These are phyloP conservation scores for Phytophthora pini DNA, from an alignment of 352 stramenopile genomes.

Conservation along the genomic window DNA sequence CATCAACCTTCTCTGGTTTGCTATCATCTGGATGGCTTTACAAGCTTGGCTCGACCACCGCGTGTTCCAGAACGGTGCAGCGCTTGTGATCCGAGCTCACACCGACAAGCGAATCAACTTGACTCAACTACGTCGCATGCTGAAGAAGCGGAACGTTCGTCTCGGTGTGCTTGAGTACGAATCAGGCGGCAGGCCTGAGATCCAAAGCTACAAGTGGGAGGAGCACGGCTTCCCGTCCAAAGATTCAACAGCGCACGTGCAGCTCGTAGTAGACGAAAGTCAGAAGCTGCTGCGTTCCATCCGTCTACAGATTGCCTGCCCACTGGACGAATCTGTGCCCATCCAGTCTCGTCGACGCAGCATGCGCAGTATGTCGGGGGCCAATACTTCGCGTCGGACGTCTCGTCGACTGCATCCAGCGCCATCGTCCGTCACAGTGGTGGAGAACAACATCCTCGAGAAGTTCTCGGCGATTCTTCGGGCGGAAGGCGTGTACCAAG, in stretches of 20 bases:
- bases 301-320: conserved; percentile 65
- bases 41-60: conserved; percentile 46
- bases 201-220: conserved; percentile 85
- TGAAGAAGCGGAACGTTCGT: conserved; percentile 49
- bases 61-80: conserved; percentile 77
- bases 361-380: conserved; percentile 23
- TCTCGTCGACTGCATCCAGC: conserved; percentile 52
- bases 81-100: conserved; percentile 90
- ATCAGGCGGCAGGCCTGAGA: conserved; percentile 36
- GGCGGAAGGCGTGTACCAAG: conserved; percentile 64
- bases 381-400: conserved; percentile 1
- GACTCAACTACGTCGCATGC: conserved; percentile 43
- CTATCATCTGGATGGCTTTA: conserved; percentile 64
- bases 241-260: conserved; percentile 80
- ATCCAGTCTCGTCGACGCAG: conserved; percentile 41
- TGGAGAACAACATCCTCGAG: conserved; percentile 74
- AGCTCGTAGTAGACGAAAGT: conserved; percentile 72
- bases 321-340: conserved; percentile 56
- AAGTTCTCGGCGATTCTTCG: conserved; percentile 67
- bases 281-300: conserved; percentile 69
- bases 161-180: conserved; percentile 53
- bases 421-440: conserved; percentile 40
- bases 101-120: conserved; percentile 72
- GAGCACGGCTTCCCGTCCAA: conserved; percentile 90
- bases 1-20: conserved; percentile 79